Conservation (phyloP, 371 early-diverging fungal genomes). For the Lichtheimia corymbifera region DNA sequence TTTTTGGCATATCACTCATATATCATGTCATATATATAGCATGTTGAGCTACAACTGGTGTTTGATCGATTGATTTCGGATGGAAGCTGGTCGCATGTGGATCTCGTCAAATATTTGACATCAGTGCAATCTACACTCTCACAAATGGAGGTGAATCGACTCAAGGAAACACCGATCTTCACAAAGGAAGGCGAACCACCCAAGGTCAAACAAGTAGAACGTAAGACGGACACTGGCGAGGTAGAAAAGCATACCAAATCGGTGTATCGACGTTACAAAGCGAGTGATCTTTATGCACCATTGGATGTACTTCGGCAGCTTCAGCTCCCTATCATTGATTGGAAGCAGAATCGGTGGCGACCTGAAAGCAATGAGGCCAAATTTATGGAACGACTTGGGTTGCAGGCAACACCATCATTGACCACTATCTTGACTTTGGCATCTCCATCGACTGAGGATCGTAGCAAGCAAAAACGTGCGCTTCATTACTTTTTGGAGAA, state of each 20-base stretch:
- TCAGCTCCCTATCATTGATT: slow-evolving; percentile 71
- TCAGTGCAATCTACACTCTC: slow-evolving; percentile 68
- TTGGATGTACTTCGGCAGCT: slow-evolving; percentile 60
- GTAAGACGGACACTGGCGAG: slow-evolving; percentile 18
- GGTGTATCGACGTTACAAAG: slow-evolving; percentile 58
- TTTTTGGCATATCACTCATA: slow-evolving; percentile 2
- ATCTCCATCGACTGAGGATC: slow-evolving; percentile 37
- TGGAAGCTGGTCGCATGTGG: slow-evolving; percentile 86
- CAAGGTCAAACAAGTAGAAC: slow-evolving; percentile 17
- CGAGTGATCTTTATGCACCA: slow-evolving; percentile 75
- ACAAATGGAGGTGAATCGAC: slow-evolving; percentile 58
- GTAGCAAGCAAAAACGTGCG: slow-evolving; percentile 45
- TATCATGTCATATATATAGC: slow-evolving; percentile 34
- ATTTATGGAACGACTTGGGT: slow-evolving; percentile 68
- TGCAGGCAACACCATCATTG: slow-evolving; percentile 59
- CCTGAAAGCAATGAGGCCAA: slow-evolving; percentile 54
- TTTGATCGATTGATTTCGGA: slow-evolving; percentile 81
- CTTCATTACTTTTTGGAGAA: slow-evolving; percentile 78
- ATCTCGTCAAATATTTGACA: slow-evolving; percentile 81
- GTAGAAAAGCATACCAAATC: slow-evolving; percentile 23
- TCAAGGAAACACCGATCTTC: slow-evolving; percentile 74
- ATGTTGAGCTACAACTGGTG: slow-evolving; percentile 84
- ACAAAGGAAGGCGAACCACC: slow-evolving; percentile 54
- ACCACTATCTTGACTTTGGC: slow-evolving; percentile 55
- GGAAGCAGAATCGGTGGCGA: slow-evolving; percentile 65